Evolutionary conservation across 2,329 filamentous ascomycete genomes (phyloP).

Genomic region (Sarocladium kiliense): DNA sequence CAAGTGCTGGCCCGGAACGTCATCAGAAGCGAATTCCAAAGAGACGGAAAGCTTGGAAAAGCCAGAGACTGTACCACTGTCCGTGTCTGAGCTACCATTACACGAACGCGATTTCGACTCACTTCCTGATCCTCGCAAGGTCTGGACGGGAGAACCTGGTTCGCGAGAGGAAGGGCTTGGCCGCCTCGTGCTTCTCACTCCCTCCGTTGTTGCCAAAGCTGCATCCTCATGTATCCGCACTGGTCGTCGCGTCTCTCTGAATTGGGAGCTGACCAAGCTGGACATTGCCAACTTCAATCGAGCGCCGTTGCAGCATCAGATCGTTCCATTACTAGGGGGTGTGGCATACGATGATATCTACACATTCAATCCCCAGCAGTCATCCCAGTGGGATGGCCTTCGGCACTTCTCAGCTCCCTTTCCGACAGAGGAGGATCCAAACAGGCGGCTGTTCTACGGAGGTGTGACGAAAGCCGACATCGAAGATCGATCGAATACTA

Average conservation of each 20-base stretch:
- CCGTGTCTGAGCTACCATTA: not conserved
- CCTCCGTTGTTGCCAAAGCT: conserved; percentile 44
- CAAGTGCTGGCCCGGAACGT: not conserved
- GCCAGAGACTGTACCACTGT: not conserved
- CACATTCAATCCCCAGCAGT: conserved; percentile 43
- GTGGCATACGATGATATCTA: conserved; percentile 45
- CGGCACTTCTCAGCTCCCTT: conserved; percentile 40
- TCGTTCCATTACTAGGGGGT: conserved; percentile 41
- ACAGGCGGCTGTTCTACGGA: conserved; percentile 41
- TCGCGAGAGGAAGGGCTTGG: conserved; percentile 48
- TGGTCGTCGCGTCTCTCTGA: conserved; percentile 45
- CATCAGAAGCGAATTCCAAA: not conserved
- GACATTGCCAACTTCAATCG: conserved; percentile 50
- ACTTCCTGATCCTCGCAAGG: conserved; percentile 40
- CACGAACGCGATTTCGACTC: conserved; percentile 23
- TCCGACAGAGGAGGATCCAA: conserved; percentile 18
- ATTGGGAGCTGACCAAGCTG: conserved; percentile 51
- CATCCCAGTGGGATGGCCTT: conserved; percentile 43
- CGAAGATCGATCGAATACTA: conserved; percentile 32
- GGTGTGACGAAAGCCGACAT: conserved; percentile 42
- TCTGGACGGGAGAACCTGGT: conserved; percentile 40
- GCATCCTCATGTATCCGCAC: conserved; percentile 45
- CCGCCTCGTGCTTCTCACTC: conserved; percentile 44
- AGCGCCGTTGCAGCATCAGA: conserved; percentile 43
- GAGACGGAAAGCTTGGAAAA: not conserved